phyloP scores from a whole-genome alignment of 768 basidiomycete genomes.

The Serendipita vermifera region DNA sequence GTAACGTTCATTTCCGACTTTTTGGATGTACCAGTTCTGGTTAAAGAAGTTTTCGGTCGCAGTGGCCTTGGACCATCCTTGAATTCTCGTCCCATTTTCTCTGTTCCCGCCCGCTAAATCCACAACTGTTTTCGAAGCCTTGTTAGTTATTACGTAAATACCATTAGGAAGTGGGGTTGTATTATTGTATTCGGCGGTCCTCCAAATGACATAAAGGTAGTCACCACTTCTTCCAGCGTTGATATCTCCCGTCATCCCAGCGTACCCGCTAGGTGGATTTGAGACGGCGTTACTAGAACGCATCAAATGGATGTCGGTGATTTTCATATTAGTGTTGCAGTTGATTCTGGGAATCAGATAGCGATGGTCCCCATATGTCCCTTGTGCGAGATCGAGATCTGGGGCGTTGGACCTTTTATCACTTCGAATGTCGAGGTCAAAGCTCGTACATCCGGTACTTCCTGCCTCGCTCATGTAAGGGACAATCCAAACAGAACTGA shows the following conservation, averaged over 20 bases:
- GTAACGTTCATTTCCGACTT: too few relatives aligned
- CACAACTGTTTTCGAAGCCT: too few relatives aligned
- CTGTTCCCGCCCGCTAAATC: too few relatives aligned
- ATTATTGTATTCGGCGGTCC: too few relatives aligned
- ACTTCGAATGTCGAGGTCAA: background rate
- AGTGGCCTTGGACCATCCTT: too few relatives aligned
- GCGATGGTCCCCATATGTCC: background rate
- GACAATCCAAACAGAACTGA: background rate
- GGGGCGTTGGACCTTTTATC: background rate
- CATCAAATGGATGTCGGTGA: background rate
- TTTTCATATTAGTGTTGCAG: too few relatives aligned
- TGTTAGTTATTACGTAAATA: too few relatives aligned
- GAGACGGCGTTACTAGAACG: background rate
- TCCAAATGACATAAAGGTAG: background rate
- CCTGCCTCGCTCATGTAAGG: background rate
- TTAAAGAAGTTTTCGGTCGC: too few relatives aligned
- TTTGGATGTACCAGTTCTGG: too few relatives aligned
- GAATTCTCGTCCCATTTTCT: too few relatives aligned
- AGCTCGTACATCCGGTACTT: background rate
- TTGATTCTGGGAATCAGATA: background rate
- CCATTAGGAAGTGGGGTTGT: too few relatives aligned
- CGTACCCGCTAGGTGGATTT: background rate
- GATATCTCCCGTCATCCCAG: background rate
- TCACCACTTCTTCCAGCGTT: background rate
- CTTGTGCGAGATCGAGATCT: background rate